phyloP scores from a whole-genome alignment of 1,139 yeast genomes.

The Sugiyamaella xylanicola region DNA sequence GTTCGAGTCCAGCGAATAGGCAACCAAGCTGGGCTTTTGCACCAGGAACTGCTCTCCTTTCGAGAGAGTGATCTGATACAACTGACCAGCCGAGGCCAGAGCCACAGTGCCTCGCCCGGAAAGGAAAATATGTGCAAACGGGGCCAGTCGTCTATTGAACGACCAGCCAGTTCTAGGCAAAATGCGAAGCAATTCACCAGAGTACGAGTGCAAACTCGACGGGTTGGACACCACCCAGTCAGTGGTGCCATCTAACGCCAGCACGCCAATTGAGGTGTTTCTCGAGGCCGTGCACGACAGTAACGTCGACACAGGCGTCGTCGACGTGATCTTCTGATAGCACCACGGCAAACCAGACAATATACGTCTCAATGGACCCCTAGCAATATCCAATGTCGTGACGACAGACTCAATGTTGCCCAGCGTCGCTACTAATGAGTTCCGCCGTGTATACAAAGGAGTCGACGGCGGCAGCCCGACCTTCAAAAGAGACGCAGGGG shows the following conservation, averaged over 20 bases:
- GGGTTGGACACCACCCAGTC: slow-evolving; percentile 41
- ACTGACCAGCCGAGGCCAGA: slow-evolving; percentile 39
- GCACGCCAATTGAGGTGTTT: slow-evolving; percentile 36
- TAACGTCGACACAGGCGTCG: slow-evolving; percentile 29
- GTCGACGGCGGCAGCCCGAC: slow-evolving; percentile 54
- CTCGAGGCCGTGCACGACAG: slow-evolving; percentile 22
- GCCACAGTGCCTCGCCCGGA: slow-evolving; percentile 46
- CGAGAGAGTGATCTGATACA: slow-evolving; percentile 39
- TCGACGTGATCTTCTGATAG: slow-evolving; percentile 26
- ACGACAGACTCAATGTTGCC: slow-evolving; percentile 41
- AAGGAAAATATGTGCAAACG: slow-evolving; percentile 37
- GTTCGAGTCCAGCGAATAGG: slow-evolving; percentile 41
- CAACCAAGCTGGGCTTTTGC: slow-evolving; percentile 39
- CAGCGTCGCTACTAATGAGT: slow-evolving; percentile 50
- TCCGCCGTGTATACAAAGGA: slow-evolving; percentile 49
- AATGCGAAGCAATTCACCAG: slow-evolving; percentile 36
- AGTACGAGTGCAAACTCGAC: slow-evolving; percentile 35
- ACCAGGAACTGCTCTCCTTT: slow-evolving; percentile 42
- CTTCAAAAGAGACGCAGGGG: slow-evolving; percentile 45
- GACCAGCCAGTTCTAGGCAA: slow-evolving; percentile 33
- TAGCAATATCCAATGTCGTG: slow-evolving; percentile 25
- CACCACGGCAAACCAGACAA: slow-evolving; percentile 26
- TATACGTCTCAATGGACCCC: slow-evolving; percentile 23
- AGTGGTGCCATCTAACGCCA: slow-evolving; percentile 44
- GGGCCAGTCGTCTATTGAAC: slow-evolving; percentile 27